phyloP scores from a whole-genome alignment of 345 rosid species.

The Punica granatum region DNA sequence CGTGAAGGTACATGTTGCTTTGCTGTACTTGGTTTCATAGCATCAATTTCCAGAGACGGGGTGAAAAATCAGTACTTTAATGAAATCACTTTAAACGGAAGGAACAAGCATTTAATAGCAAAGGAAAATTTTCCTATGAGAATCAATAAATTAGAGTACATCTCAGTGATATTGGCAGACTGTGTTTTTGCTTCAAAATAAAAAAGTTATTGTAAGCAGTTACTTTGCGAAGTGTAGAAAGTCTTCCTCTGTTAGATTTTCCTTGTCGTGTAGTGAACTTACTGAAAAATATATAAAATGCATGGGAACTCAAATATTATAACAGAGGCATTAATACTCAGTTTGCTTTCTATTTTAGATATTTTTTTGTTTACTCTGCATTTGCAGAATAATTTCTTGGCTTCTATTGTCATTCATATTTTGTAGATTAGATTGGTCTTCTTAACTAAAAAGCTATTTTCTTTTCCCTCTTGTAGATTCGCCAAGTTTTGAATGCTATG shows the following conservation, averaged over 20 bases:
- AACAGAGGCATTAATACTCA: not conserved
- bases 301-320: not conserved
- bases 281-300: no score
- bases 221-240: not conserved
- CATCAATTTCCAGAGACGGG: no score
- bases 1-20: not conserved
- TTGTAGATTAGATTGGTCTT: not conserved
- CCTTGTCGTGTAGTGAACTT: no score
- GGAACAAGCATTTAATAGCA: no score
- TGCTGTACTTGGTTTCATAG: no score
- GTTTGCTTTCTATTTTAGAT: not conserved
- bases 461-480: constrained; percentile 49
- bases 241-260: not conserved
- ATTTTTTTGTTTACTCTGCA: not conserved
- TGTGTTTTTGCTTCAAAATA: not conserved
- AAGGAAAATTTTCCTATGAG: no score
- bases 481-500: constrained; percentile 73
- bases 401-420: no score
- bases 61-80: no score
- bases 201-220: not conserved
- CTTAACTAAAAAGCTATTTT: constrained; percentile 2
- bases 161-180: not conserved
- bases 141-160: not conserved
- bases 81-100: no score
- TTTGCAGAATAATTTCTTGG: not conserved